Base-by-base conservation (phyloP, 2,329 filamentous ascomycete species). In the Hymenoscyphus albidus region DNA sequence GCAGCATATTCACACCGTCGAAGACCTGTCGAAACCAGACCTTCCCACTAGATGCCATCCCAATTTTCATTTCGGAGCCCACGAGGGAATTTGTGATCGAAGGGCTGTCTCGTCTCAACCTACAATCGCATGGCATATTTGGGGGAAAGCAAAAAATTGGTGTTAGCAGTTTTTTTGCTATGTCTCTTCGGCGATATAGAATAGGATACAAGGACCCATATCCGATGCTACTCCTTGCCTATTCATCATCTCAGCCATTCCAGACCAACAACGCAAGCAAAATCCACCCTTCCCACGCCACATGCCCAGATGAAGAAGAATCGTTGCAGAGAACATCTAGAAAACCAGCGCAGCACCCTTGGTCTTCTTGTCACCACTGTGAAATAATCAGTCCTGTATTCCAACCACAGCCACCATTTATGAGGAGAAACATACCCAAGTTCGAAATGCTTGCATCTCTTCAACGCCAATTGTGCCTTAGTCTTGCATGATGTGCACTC, bases 371-470 rank as follows among this genome's bases (percentile, higher is more conserved):
- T 99, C 95, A 88, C 95, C 95, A 89, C 95, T 96, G 76, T 77
- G 74, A 64, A 67, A 66, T 64, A 59, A 76, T 85, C 78, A 85
- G 81, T 71, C 27, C n/a, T 62, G 5, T 44, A 42, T 48, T 10
- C 39, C 32, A 13, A 59, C 40, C 16, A 2, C 51, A 18, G 14
- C 5, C 16, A 5, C 31, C 12, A 48, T n/a, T 35, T 18, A 1
- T n/a, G 9, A 27, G 35, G 38, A 16, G 18, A 22, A 70, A 88
- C 92, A 72, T 93, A 96, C 92, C 93, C 95, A 79, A 99, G 86
- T 87, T 99, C 95, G 84, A 99, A 99, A 88, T 99, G 95, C 91
- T 99, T 99, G 93, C 95, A 99, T 80, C 95, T 92, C 91, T 99
- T 99, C 82, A 99, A 86, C 76, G 95, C 88, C 79, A 99, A 87